Evolutionary conservation across 2,329 filamentous ascomycete genomes (phyloP), one percentile per base, ranked within the genome.

Genomic region (Alternaria sp.): DNA sequence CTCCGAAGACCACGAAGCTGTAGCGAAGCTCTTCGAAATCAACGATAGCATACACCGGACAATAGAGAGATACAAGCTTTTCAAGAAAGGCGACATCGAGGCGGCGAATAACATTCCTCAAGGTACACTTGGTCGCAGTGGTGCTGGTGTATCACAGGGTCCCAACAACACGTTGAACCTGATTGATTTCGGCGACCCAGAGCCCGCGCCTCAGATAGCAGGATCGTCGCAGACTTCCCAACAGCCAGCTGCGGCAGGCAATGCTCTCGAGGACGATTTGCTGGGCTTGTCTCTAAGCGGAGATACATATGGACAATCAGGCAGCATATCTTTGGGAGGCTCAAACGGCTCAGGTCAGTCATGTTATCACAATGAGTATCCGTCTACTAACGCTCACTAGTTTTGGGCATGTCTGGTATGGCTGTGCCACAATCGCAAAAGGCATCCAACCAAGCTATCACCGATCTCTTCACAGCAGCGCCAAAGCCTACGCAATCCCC

Each of bases 41-140:
- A 99, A 99, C 78, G 96, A 99, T 81, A 97, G 94, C 82, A 99
- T 99, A 87, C 93, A 98, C 78, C 89, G 95, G 66, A 99, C 96
- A 1, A 93, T 98, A 59, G 93, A 98, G 81, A 86, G 96, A 68
- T 99, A 98, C 81, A 97, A 93, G 85, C 84, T 98, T 59, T 90
- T 98, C 81, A 99, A 97, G 85, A 96, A 96, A 83, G 96, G 96
- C 21, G 94, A 99, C 74, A 80, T 96, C 47, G 93, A 94, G 70
- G 93, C 85, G 11, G 93, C 96, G 15, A 89, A 90, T 68, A 92
- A 89, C 78, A 91, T 98, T 69, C 93, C 93, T 7, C 90, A 92
- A 75, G 93, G 94, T 26, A 94, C 91, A 13, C 85, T 92, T 53
- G 88, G 90, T 11, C 89, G 88, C 23, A 90, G 87, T 64, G 84